These are phyloP conservation scores for Candida easanensis DNA, from an alignment of 805 yeast genomes.

Conservation along the genomic window DNA sequence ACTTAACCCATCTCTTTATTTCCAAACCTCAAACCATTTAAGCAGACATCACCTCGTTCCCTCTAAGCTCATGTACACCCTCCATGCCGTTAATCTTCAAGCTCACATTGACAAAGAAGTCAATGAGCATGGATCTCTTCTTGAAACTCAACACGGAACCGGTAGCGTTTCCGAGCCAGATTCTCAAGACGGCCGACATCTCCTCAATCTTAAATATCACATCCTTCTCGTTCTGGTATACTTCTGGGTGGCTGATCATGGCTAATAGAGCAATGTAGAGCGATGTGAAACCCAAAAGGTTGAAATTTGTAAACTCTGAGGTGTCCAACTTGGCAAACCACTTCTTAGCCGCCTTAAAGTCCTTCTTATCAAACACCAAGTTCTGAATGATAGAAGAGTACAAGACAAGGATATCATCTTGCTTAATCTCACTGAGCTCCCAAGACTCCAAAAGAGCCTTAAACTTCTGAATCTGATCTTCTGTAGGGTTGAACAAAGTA, in stretches of 20 bases:
- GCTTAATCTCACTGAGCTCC: constrained; percentile 17
- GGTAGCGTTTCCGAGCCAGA: constrained; percentile 33
- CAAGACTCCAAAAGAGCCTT: constrained; percentile 21
- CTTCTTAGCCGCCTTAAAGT: constrained; percentile 21
- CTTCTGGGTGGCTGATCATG: constrained; percentile 18
- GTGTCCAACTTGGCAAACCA: constrained; percentile 24
- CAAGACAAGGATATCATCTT: constrained; percentile 26
- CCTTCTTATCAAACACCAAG: constrained; percentile 24
- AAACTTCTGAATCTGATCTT: constrained; percentile 22
- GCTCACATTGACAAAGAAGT: constrained; percentile 29
- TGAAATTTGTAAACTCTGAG: constrained; percentile 12
- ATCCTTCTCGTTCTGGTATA: constrained; percentile 17
- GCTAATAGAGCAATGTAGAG: constrained; percentile 25
- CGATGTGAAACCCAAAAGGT: constrained; percentile 31
- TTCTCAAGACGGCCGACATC: constrained; percentile 31
- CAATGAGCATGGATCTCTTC: constrained; percentile 31
- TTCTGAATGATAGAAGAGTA: constrained; percentile 30
- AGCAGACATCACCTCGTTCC: constrained; percentile 2
- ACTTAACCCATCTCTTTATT: neutral
- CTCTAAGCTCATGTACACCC: constrained; percentile 3
- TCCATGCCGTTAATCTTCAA: constrained; percentile 27
- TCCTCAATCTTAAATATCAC: constrained; percentile 29
- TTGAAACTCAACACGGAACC: constrained; percentile 29
- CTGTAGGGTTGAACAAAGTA: constrained; percentile 30
- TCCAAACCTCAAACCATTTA: neutral